phyloP scores from a whole-genome alignment of 2,329 filamentous ascomycete species.

The Ceratocystis ficicola region DNA sequence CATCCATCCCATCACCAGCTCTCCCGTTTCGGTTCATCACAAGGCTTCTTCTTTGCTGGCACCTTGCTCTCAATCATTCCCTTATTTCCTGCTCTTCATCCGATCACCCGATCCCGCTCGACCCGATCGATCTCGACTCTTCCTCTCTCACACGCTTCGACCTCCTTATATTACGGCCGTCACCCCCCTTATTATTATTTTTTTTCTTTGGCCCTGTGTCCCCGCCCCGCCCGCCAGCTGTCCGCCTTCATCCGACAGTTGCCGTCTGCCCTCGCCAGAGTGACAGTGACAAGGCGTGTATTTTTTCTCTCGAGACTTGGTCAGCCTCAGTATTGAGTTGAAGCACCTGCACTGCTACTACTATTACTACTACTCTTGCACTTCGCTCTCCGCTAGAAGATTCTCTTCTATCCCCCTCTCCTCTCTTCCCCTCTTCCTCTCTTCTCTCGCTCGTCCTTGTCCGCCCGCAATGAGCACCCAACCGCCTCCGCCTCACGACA shows the following conservation, averaged over 20 bases:
- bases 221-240: not conserved
- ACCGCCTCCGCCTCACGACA: slow-evolving; percentile 48
- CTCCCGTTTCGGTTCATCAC: not conserved
- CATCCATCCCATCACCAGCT: not conserved
- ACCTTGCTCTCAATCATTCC: not conserved
- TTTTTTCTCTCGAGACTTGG: too few relatives aligned
- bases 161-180: not conserved
- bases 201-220: not conserved
- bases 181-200: not conserved
- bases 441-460: not conserved
- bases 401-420: not conserved
- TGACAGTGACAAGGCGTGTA: slow-evolving; percentile 2
- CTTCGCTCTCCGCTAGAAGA: not conserved
- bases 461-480: slow-evolving; percentile 34
- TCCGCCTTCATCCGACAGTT: not conserved
- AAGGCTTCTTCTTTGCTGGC: not conserved
- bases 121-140: not conserved
- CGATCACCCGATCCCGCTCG: not conserved
- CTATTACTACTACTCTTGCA: slow-evolving; percentile 12
- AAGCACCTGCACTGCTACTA: too few relatives aligned
- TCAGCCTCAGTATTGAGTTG: too few relatives aligned
- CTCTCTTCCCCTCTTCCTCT: not conserved
- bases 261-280: slow-evolving; percentile 21
- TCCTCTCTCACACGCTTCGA: not conserved
- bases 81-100: not conserved